Conservation (phyloP, 139 green algal species). For the Picochlorum sp. region DNA sequence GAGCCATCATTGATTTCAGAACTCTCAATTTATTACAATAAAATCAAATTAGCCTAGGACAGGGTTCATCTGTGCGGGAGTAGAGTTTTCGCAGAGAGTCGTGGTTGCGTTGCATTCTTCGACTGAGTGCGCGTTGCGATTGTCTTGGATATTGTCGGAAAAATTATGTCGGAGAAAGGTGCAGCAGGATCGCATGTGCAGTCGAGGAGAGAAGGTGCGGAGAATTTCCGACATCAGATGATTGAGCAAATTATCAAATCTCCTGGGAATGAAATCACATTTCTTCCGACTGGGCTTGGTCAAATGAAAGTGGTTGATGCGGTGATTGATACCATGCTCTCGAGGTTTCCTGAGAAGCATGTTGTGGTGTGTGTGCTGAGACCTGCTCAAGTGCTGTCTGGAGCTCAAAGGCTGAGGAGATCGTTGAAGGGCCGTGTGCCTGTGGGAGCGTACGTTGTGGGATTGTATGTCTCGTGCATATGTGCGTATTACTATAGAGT, state of each 20-base stretch:
- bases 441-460: not conserved
- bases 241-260: constrained; percentile 6
- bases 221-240: constrained; percentile 12
- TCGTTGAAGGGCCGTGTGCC: constrained; percentile 4
- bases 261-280: constrained; percentile 13
- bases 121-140: no score
- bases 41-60: no score
- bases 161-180: not conserved
- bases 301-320: constrained; percentile 9
- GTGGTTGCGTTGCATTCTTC: no score
- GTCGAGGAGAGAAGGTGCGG: not conserved
- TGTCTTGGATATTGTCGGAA: no score
- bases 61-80: no score
- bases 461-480: no score
- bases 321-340: constrained; percentile 5
- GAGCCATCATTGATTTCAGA: no score
- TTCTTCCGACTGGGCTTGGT: constrained; percentile 18
- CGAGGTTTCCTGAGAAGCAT: constrained; percentile 13
- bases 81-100: no score
- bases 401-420: constrained; percentile 13
- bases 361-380: constrained; percentile 24
- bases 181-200: not conserved
- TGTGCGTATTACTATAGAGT: no score
- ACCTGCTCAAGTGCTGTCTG: constrained; percentile 16
- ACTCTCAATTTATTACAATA: no score